Evolutionary conservation across 208 protist species (phyloP).

Genomic region (Naegleria gruberi): DNA sequence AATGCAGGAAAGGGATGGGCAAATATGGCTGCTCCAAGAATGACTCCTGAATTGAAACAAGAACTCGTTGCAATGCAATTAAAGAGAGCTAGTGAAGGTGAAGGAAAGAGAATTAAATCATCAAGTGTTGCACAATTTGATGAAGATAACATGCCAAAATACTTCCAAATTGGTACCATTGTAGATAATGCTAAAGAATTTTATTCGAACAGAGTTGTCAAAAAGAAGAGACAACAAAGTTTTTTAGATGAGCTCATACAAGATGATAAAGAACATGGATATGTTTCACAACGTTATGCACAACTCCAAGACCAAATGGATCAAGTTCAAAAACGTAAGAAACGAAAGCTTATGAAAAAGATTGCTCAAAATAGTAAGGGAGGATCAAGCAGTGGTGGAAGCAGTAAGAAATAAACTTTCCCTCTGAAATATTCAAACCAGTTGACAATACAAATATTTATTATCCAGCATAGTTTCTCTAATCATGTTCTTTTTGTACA

Average conservation of each 20-base stretch:
- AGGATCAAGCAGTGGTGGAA: no score
- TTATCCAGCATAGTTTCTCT: no score
- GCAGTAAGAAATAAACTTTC: no score
- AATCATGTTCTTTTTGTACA: no score
- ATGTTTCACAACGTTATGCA: background rate
- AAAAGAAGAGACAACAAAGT: background rate
- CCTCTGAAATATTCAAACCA: no score
- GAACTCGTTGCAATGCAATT: background rate
- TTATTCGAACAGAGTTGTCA: background rate
- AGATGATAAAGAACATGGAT: background rate
- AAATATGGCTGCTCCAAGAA: background rate
- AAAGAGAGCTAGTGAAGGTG: background rate
- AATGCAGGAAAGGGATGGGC: background rate
- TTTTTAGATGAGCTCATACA: background rate
- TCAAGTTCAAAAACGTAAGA: background rate
- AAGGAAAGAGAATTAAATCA: background rate
- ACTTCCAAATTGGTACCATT: slow-evolving; percentile 11
- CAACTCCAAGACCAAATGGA: background rate
- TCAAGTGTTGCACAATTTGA: background rate
- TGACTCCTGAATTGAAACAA: background rate
- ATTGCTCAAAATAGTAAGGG: background rate
- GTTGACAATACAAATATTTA: no score
- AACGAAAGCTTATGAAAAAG: background rate
- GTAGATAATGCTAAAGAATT: background rate
- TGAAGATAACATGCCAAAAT: background rate